A percentile compares a stretch with the other conserved stretches of the same genome.
phyloP scores from a whole-genome alignment of 192 early-diverging fungal species.

The Chytriomyces sp. region DNA sequence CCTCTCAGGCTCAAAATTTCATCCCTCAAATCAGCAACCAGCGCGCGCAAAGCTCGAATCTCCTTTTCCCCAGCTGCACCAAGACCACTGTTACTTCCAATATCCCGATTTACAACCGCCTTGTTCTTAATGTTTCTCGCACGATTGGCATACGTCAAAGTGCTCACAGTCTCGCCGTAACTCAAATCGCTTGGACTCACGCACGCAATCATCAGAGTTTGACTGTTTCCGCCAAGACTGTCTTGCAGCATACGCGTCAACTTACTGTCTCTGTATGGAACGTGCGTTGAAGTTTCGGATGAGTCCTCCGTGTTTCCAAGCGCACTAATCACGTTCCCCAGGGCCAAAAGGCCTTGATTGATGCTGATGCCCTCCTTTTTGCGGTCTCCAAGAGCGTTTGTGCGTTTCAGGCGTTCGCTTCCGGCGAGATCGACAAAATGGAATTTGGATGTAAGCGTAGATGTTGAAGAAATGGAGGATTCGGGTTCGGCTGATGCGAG shows the following conservation, averaged over 20 bases:
- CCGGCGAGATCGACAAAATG: slow-evolving; percentile 99
- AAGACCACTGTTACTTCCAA: slow-evolving; percentile 14
- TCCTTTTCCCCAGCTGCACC: slow-evolving; percentile 44
- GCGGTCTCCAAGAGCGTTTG: slow-evolving; percentile 88
- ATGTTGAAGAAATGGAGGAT: background rate
- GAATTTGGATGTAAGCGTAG: slow-evolving; percentile 80
- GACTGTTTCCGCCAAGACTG: slow-evolving; percentile 89
- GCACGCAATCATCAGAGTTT: slow-evolving; percentile 95
- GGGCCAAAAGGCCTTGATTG: slow-evolving; percentile 91
- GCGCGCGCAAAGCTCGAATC: slow-evolving; percentile 45
- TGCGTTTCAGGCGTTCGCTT: slow-evolving; percentile 91
- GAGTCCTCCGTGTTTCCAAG: slow-evolving; percentile 42
- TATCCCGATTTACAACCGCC: slow-evolving; percentile 79
- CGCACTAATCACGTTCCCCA: slow-evolving; percentile 98
- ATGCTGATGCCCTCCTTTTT: slow-evolving; percentile 96
- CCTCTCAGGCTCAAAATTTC: slow-evolving; percentile 41
- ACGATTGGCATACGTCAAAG: slow-evolving; percentile 93
- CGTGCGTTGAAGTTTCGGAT: slow-evolving; percentile 64
- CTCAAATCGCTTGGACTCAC: slow-evolving; percentile 86
- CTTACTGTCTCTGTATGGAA: slow-evolving; percentile 99
- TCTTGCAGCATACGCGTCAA: slow-evolving; percentile 96
- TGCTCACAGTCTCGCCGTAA: slow-evolving; percentile 90
- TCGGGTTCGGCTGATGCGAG: slow-evolving; percentile 11
- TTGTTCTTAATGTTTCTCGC: slow-evolving; percentile 96
- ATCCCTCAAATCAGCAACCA: slow-evolving; percentile 48